Evolutionary conservation across 139 green algal genomes (phyloP), one percentile per base, ranked within the genome.

Genomic region (Coelastrella sp.): DNA sequence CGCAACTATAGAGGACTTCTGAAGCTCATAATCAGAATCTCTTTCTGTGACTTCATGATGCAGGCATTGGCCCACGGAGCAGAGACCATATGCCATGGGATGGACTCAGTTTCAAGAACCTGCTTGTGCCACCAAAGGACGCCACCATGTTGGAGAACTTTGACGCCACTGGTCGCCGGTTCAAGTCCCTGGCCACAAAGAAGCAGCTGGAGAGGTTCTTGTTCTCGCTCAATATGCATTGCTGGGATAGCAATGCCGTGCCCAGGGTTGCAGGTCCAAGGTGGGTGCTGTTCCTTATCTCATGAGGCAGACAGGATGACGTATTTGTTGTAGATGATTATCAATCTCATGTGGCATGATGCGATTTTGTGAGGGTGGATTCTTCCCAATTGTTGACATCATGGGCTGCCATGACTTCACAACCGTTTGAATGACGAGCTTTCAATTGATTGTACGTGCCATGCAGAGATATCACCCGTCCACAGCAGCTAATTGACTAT

Each of bases 401-500:
- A n/a, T n/a, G n/a, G n/a, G n/a, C n/a, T n/a, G n/a, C n/a, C n/a
- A n/a, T n/a, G n/a, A n/a, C n/a, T n/a, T n/a, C n/a, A n/a, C n/a
- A n/a, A n/a, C n/a, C n/a, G n/a, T n/a, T n/a, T n/a, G n/a, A n/a
- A n/a, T n/a, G n/a, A n/a, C n/a, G n/a, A n/a, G n/a, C n/a, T n/a
- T n/a, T n/a, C n/a, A n/a, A n/a, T n/a, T n/a, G n/a, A n/a, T n/a
- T n/a, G n/a, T n/a, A n/a, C 25, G 59, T 11, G 59, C 27, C 59
- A 67, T n/a, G 27, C 76, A 67, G 76, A 19, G 43, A 60, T 15
- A n/a, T 59, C 23, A n/a, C 40, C 57, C 68, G 68, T 57, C 76
- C 76, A 50, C 76, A 84, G 76, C 57, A 37, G 25, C 38, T 84
- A 25, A 30, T 84, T 5, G 76, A 84, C 76, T 84, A 63, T 32